Evolutionary conservation across 2,329 filamentous ascomycete species (phyloP).

Genomic region (Colletotrichum lupini): DNA sequence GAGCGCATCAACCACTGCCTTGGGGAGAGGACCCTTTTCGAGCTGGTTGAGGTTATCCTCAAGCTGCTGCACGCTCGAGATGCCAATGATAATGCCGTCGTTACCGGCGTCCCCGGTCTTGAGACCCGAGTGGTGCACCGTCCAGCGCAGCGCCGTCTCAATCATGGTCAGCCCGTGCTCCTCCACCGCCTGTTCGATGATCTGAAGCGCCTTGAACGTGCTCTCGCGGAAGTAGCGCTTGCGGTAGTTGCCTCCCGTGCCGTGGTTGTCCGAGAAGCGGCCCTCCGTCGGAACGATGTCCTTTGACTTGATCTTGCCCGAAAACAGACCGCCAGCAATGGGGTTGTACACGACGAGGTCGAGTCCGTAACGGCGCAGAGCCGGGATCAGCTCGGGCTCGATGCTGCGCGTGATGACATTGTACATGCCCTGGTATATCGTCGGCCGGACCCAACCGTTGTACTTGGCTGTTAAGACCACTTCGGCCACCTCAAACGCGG

Average conservation of each 20-base stretch:
- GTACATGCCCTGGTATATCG: constrained; percentile 90
- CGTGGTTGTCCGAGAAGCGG: constrained; percentile 71
- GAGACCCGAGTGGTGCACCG: constrained; percentile 75
- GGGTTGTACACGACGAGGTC: constrained; percentile 88
- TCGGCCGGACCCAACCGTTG: constrained; percentile 84
- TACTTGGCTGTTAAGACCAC: constrained; percentile 82
- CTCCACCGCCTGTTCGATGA: constrained; percentile 74
- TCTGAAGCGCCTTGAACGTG: constrained; percentile 70
- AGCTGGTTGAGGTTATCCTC: constrained; percentile 67
- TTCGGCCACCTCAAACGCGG: constrained; percentile 89
- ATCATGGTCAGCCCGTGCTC: constrained; percentile 77
- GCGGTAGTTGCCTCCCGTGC: constrained; percentile 68
- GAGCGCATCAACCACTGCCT: constrained; percentile 78
- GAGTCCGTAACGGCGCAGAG: constrained; percentile 80
- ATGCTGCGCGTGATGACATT: constrained; percentile 82
- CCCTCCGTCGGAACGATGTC: constrained; percentile 73
- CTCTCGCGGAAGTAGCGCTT: constrained; percentile 78
- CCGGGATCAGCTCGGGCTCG: constrained; percentile 79
- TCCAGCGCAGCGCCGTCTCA: constrained; percentile 80
- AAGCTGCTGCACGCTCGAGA: constrained; percentile 68
- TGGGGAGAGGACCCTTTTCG: constrained; percentile 78
- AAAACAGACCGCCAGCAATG: constrained; percentile 82
- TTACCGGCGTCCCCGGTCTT: constrained; percentile 59
- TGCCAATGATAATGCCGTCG: constrained; percentile 70
- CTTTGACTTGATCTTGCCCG: constrained; percentile 78